Percentiles rank a stretch among this genome's conserved stretches.
Evolutionary conservation across 208 protist genomes (phyloP).

Genomic region (Crithidia fasciculata): DNA sequence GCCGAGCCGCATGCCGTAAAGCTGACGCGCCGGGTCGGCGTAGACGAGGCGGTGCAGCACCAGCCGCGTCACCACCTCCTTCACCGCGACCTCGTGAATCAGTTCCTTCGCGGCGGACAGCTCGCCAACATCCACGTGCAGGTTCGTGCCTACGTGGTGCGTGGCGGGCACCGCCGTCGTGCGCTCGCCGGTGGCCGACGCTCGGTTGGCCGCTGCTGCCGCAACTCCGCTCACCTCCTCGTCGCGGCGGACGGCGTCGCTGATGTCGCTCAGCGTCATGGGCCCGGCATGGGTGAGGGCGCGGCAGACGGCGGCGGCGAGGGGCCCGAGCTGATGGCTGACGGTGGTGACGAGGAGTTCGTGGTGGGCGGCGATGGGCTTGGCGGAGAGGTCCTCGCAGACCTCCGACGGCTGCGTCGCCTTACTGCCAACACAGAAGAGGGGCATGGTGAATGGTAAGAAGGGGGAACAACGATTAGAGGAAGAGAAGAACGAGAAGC

Average conservation of each 20-base stretch:
- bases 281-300: conserved; percentile 31
- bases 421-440: conserved; percentile 20
- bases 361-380: conserved; percentile 42
- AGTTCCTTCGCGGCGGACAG: conserved; percentile 18
- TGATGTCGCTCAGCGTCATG: conserved; percentile 37
- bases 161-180: conserved; percentile 24
- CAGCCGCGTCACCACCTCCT: conserved; percentile 74
- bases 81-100: conserved; percentile 67
- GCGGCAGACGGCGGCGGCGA: conserved; percentile 47
- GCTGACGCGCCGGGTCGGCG: conserved; percentile 31
- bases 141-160: conserved; percentile 23
- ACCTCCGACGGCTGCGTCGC: conserved; percentile 25
- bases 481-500: neutral
- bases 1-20: conserved; percentile 60
- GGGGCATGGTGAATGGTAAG: conserved; percentile 12
- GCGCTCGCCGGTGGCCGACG: conserved; percentile 26
- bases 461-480: conserved; percentile 4
- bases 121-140: conserved; percentile 22
- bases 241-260: conserved; percentile 27
- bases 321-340: conserved; percentile 47
- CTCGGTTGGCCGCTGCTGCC: conserved; percentile 27
- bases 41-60: conserved; percentile 74
- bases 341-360: conserved; percentile 51
- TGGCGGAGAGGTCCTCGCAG: conserved; percentile 28
- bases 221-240: conserved; percentile 32